Base-by-base conservation (phyloP, 2,329 filamentous ascomycete species). In the Aspergillus nomiae region DNA sequence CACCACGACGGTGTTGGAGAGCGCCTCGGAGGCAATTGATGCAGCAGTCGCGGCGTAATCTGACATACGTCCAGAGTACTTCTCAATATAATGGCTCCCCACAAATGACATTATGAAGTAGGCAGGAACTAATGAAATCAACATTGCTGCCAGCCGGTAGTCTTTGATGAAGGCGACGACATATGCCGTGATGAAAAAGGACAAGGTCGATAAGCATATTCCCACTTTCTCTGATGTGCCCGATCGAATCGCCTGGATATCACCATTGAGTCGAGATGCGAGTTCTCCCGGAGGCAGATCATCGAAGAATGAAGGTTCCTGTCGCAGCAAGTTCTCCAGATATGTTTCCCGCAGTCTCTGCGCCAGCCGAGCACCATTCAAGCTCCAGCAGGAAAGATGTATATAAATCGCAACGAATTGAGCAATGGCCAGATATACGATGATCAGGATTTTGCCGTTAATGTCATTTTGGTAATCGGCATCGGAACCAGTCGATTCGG, bases 171-270 rank as follows among this genome's bases (percentile, higher is more conserved):
- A 91, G 1, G 88, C 87, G 19, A 91, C 85, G 5, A 88, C 80
- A 65, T 89, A 91, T 3, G 88, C 86, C 0, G 89, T 87, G 59
- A 90, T 72, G 70, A 91, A 91, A 74, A 90, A 91, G 2, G 87
- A 86, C 11, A 86, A 74, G 57, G 84, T 87, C 28, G 84, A 83
- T 5, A 91, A 80, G 66, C 85, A 84, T 38, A 90, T 85, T 58
- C 89, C 89, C 19, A 90, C 88, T 73, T 92, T 92, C 74, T 91
- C 89, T 1, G 86, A 88, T 0, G 89, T 90, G 16, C 89, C 89
- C 0, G 85, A 84, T 69, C 89, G 89, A 58, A 92, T 86, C 1
- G 86, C 84, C 63, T 88, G 85, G 38, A 91, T 88, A 69, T 91
- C 89, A 59, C 83, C 82, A 70, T 88, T 88, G 50, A 92, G 83